These are phyloP conservation scores for Leptographium lundbergii DNA, from an alignment of 2,329 filamentous ascomycete species.

Conservation along the genomic window DNA sequence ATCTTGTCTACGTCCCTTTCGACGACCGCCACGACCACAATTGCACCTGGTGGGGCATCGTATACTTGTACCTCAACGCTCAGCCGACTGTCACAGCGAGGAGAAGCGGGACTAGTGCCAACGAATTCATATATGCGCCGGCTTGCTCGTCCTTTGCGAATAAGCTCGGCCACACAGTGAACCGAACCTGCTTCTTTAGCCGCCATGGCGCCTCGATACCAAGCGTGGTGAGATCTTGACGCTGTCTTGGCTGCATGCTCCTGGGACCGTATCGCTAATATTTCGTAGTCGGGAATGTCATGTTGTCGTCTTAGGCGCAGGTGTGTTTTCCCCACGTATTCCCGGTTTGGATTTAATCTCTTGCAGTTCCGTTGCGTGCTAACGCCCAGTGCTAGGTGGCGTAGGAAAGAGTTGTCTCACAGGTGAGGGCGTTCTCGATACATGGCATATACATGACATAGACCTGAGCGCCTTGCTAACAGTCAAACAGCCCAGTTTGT, in stretches of 20 bases:
- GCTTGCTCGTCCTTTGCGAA: neutral
- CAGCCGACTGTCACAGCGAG: neutral
- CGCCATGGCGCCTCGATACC: conserved; percentile 9
- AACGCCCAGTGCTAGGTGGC: conserved; percentile 43
- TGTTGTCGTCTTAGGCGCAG: conserved; percentile 70
- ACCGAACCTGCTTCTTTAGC: neutral
- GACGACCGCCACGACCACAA: neutral
- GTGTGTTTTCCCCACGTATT: conserved; percentile 32
- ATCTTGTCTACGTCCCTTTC: neutral
- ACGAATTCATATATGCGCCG: neutral
- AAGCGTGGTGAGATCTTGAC: conserved; percentile 1
- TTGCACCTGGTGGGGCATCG: neutral
- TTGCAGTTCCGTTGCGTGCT: neutral
- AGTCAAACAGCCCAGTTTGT: conserved; percentile 66
- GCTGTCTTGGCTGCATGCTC: neutral
- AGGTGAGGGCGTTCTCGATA: conserved; percentile 39
- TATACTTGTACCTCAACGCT: neutral
- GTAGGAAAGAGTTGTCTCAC: conserved; percentile 89
- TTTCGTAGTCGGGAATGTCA: conserved; percentile 58
- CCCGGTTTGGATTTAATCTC: neutral
- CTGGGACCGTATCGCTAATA: conserved; percentile 1
- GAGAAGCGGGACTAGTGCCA: neutral
- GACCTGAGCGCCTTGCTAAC: conserved; percentile 4
- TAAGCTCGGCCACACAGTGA: neutral
- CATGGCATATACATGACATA: conserved; percentile 8